A percentile compares a stretch with the other conserved stretches of the same genome.
phyloP scores from a whole-genome alignment of 352 stramenopile genomes.

The Elongisporangium anandrum region DNA sequence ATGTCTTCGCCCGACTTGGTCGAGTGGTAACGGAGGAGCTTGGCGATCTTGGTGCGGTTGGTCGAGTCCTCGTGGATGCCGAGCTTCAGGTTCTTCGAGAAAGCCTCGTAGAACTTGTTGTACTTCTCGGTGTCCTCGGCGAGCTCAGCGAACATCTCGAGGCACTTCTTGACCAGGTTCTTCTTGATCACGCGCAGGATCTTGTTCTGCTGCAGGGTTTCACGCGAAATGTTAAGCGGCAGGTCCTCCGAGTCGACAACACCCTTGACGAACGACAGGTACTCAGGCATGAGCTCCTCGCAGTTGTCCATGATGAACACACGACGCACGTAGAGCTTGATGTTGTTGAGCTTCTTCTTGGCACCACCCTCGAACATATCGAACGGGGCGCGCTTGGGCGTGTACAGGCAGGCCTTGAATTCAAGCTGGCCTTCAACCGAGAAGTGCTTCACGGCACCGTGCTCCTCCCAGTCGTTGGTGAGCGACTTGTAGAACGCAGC shows the following conservation, averaged over 20 bases:
- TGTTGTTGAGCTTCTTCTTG: constrained; percentile 99
- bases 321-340: constrained; percentile 98
- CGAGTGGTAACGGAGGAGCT: constrained; percentile 98
- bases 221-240: constrained; percentile 99
- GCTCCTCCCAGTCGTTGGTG: constrained; percentile 99
- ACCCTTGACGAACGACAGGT: constrained; percentile 98
- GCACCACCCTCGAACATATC: constrained; percentile 99
- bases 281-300: constrained; percentile 99
- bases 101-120: constrained; percentile 99
- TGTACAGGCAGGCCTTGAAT: constrained; percentile 98
- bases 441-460: constrained; percentile 98
- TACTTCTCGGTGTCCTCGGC: constrained; percentile 97
- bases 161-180: constrained; percentile 99
- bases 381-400: constrained; percentile 98
- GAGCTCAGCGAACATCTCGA: constrained; percentile 99
- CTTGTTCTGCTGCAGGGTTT: constrained; percentile 99
- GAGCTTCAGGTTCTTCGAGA: constrained; percentile 99
- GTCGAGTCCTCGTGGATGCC: constrained; percentile 99
- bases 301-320: constrained; percentile 99
- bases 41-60: constrained; percentile 99
- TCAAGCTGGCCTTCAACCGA: constrained; percentile 99
- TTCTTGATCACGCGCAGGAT: constrained; percentile 99
- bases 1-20: constrained; percentile 97
- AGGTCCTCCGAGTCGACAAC: constrained; percentile 99
- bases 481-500: constrained; percentile 99